Evolutionary conservation across 1,139 yeast genomes (phyloP), one percentile per base, ranked within the genome.

Genomic region (Blastobotrys proliferans): DNA sequence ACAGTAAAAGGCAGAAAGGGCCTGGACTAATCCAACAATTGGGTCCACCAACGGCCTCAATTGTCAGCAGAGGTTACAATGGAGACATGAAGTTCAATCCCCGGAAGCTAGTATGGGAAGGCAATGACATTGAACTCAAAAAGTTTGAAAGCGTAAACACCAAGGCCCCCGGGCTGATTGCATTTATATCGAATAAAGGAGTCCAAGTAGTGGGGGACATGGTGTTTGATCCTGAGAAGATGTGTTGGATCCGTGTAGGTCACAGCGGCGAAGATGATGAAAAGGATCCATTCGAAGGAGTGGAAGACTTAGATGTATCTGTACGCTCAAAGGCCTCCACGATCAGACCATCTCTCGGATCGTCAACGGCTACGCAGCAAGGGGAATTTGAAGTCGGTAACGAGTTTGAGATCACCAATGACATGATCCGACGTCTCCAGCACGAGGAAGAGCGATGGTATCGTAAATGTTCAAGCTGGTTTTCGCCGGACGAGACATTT

Each of bases 21-120:
- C 59, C 64, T 4, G 63, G 65, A 4, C 48, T 67, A 32, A 67
- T 67, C 22, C 59, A 62, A 41, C 66, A 64, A 29, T 48, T 67
- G 35, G 66, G 63, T 10, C 51, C 53, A 9, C 60, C 66, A 1
- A 54, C 51, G 9, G 41, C 49, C 8, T 37, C 52, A 25, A 48
- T 49, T 14, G 47, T 49, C n/a, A 53, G 57, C 20, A 48, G 48
- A 40, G 65, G 62, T 11, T 54, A 54, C 40, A 54, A 58, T 28
- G 63, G 63, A 8, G 61, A 58, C 35, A 81, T 81, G 88, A 70
- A 66, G 40, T 80, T 70, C 52, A 79, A 81, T 52, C 72, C 79
- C 3, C 58, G 57, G 13, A 68, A 71, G 27, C 70, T 69, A 45
- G 62, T 64, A 32, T 81, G 88, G 88, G 87, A 81, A 56, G 88